phyloP scores from a whole-genome alignment of 2,329 filamentous ascomycete species.

The Zymoseptoria crescenta region DNA sequence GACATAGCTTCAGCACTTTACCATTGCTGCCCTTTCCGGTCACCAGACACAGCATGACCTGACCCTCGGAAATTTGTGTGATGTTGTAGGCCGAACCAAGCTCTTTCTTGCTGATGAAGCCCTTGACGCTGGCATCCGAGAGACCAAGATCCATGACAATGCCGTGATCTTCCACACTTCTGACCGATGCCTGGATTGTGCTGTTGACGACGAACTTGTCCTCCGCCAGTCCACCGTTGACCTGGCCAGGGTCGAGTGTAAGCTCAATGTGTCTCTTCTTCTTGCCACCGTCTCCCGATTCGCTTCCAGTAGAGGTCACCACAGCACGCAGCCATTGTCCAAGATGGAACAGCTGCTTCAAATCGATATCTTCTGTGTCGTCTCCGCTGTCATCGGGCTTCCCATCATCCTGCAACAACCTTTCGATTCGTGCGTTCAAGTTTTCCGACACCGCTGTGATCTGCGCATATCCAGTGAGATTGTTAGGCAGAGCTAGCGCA shows the following conservation, averaged over 20 bases:
- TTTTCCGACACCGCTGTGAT: conserved; percentile 84
- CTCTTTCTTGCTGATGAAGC: conserved; percentile 80
- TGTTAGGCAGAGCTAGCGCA: conserved; percentile 80
- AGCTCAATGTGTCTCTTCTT: conserved; percentile 78
- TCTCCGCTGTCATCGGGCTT: conserved; percentile 45
- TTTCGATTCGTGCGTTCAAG: conserved; percentile 68
- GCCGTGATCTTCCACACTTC: conserved; percentile 93
- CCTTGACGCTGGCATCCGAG: conserved; percentile 57
- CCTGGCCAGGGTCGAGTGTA: conserved; percentile 68
- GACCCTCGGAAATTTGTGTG: conserved; percentile 67
- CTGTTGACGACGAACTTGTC: conserved; percentile 67
- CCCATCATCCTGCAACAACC: conserved; percentile 50
- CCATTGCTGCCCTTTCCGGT: conserved; percentile 66
- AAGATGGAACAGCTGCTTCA: conserved; percentile 66
- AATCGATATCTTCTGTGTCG: conserved; percentile 55
- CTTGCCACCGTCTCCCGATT: conserved; percentile 50
- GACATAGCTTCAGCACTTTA: conserved; percentile 79
- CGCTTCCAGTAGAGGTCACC: conserved; percentile 70
- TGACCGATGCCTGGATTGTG: conserved; percentile 78
- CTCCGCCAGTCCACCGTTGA: conserved; percentile 67
- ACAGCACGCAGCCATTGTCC: conserved; percentile 85
- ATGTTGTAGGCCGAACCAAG: conserved; percentile 59
- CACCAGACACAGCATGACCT: conserved; percentile 77
- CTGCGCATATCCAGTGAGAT: conserved; percentile 79
- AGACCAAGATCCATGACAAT: conserved; percentile 88